Evolutionary conservation across 495 filamentous ascomycete species (phyloP).

Genomic region (Elaphomyces granulatus): DNA sequence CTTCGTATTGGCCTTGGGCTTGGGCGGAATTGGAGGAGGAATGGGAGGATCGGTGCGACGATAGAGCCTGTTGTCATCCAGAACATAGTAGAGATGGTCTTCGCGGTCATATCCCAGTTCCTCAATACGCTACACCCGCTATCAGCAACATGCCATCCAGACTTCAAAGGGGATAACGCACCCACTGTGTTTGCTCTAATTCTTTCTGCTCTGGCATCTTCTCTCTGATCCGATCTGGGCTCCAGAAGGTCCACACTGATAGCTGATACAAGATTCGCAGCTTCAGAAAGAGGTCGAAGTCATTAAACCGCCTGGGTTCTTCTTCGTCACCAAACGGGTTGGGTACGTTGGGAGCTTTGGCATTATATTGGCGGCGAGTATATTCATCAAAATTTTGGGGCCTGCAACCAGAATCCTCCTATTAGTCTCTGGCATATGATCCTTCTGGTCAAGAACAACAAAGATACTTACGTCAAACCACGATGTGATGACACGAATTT

Average conservation of each 20-base stretch:
- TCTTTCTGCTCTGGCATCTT: slow-evolving; percentile 74
- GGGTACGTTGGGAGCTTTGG: slow-evolving; percentile 54
- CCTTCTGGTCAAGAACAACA: no score
- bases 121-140: slow-evolving; percentile 59
- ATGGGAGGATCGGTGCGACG: slow-evolving; percentile 57
- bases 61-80: slow-evolving; percentile 91
- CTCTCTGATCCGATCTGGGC: slow-evolving; percentile 71
- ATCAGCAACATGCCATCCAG: not conserved
- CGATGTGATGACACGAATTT: slow-evolving; percentile 91
- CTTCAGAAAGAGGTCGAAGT: slow-evolving; percentile 77
- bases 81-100: slow-evolving; percentile 72
- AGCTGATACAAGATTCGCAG: slow-evolving; percentile 83
- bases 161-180: slow-evolving; percentile 25
- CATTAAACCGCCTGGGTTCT: slow-evolving; percentile 50
- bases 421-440: no score
- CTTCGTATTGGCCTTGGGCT: slow-evolving; percentile 64
- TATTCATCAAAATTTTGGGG: slow-evolving; percentile 89
- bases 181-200: slow-evolving; percentile 71
- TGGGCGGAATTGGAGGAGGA: slow-evolving; percentile 40
- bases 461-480: slow-evolving; percentile 60
- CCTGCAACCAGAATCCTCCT: slow-evolving; percentile 28
- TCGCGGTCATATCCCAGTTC: slow-evolving; percentile 77
- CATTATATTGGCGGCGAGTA: slow-evolving; percentile 74
- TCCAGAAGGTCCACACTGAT: slow-evolving; percentile 78
- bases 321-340: slow-evolving; percentile 85